Base-by-base conservation (phyloP, 768 basidiomycete genomes). In the Collybia sp. region DNA sequence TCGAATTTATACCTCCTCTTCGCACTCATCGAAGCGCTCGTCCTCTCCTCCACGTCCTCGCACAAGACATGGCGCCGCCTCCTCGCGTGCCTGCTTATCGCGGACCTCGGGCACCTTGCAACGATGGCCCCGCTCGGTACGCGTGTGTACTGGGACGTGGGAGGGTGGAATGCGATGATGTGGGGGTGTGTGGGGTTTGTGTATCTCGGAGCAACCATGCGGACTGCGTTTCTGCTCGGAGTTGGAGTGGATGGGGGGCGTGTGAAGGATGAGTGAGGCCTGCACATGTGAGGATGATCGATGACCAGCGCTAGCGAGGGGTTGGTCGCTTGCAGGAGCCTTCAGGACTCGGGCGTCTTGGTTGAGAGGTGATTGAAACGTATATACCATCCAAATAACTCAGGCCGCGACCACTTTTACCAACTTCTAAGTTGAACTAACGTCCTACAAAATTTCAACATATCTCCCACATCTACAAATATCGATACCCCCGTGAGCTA, bases 131-230 rank as follows among this genome's bases (percentile, higher is more conserved):
- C 74, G 11, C 59, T 71, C 8, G 75, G 72, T 15, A 39, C 42
- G 5, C 66, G 64, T 10, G 67, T 73, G 16, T 77, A 69, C 50
- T 69, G 71, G 68, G 58, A 60, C 15, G 59, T 72, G n/a, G 64
- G 64, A 67, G 64, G 63, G 33, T 77, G 75, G 75, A 75, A 75
- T 51, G 73, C 72, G 43, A 76, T 77, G 76, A 62, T 64, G 17
- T 77, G 72, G 73, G 75, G 77, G 0, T 76, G 74, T 39, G 68
- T 77, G n/a, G 75, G 73, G 11, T 76, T 77, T 39, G 76, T 77
- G 6, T 77, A 76, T 45, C 40, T 63, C 10, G 76, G 76, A 1
- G 76, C 74, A 32, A 58, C 58, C 3, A 66, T 71, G 67, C 58
- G 75, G 47, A 64, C 68, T 33, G 63, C 63, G 17, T 77, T 77